Conservation (phyloP, 176 grass and related monocot genomes). For the Zizania latifolia region DNA sequence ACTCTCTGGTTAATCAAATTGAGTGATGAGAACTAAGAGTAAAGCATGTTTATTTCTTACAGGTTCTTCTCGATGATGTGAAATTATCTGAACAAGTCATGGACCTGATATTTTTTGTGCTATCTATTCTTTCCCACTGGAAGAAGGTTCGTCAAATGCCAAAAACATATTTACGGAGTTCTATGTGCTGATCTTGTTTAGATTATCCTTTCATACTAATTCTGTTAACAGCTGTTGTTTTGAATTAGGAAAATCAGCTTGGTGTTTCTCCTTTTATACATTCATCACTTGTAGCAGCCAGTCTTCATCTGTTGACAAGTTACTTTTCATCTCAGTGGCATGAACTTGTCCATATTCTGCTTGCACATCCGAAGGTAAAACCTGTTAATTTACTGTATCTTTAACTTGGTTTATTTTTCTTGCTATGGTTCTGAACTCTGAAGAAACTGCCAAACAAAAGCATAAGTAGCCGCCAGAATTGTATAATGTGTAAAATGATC, state of each 20-base stretch:
- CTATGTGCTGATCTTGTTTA: constrained; percentile 4
- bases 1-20: constrained; percentile 2
- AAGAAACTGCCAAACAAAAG: background rate
- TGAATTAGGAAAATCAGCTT: constrained; percentile 60
- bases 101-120: constrained; percentile 76
- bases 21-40: background rate
- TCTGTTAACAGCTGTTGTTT: constrained; percentile 36
- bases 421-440: background rate
- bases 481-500: background rate
- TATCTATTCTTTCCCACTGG: constrained; percentile 69
- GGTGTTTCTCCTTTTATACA: constrained; percentile 62
- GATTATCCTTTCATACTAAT: constrained; percentile 35
- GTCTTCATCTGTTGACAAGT: constrained; percentile 79
- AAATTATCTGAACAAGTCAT: constrained; percentile 89
- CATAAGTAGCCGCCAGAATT: background rate
- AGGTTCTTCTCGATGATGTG: constrained; percentile 87
- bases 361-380: constrained; percentile 87
- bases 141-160: constrained; percentile 55
- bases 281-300: constrained; percentile 62
- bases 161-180: constrained; percentile 19
- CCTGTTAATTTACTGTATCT: background rate
- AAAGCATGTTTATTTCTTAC: constrained; percentile 24
- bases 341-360: constrained; percentile 92
- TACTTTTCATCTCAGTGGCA: constrained; percentile 83
- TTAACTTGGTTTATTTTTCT: background rate